Evolutionary conservation across 257 asterid species (phyloP).

Genomic region (Catharanthus roseus): DNA sequence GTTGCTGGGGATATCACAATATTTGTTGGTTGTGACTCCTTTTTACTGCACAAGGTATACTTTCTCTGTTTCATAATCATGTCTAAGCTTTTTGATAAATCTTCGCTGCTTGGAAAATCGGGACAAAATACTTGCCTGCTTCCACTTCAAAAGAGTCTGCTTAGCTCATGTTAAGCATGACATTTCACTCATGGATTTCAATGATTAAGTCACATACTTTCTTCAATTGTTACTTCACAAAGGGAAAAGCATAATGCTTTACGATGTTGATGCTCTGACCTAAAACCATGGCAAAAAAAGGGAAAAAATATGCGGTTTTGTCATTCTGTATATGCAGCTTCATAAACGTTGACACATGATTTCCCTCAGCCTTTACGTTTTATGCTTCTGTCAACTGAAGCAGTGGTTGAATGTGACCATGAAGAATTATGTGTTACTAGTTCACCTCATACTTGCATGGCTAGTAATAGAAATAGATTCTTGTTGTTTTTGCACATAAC

Average conservation of each 20-base stretch:
- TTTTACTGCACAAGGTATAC: constrained; percentile 61
- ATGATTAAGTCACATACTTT: neutral
- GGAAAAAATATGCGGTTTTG: neutral
- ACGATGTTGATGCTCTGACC: neutral
- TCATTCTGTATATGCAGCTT: neutral
- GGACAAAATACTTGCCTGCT: neutral
- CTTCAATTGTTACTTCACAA: neutral
- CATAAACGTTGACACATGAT: neutral
- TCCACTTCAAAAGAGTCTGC: neutral
- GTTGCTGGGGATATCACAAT: constrained; percentile 67
- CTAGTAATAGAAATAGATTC: neutral
- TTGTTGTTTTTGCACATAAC: neutral
- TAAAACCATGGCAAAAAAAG: neutral
- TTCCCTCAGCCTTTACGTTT: no score
- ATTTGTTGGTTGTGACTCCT: constrained; percentile 43
- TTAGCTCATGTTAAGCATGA: neutral
- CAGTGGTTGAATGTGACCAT: no score
- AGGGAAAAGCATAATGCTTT: neutral
- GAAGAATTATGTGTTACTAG: no score
- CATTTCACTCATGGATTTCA: neutral
- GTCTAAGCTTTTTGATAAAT: neutral
- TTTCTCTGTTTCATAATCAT: neutral
- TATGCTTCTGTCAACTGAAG: no score
- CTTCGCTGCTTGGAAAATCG: neutral
- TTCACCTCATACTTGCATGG: no score